Evolutionary conservation across 805 yeast species (phyloP).

Genomic region (Yamadazyma phyllophila): DNA sequence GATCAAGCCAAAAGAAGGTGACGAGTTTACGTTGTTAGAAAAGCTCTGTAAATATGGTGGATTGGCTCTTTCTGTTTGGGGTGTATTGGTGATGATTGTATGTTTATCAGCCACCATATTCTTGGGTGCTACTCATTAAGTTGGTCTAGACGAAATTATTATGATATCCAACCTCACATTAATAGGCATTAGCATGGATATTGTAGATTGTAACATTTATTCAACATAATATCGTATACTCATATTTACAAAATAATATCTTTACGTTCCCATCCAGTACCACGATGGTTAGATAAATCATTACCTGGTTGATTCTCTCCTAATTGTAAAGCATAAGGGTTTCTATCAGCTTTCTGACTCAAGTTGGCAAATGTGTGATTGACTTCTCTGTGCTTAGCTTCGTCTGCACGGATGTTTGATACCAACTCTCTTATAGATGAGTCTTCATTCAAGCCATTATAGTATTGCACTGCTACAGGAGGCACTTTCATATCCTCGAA

Average conservation of each 20-base stretch:
- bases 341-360: constrained; percentile 52
- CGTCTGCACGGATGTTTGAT: constrained; percentile 67
- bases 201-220: neutral
- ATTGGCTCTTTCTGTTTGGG: constrained; percentile 50
- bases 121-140: constrained; percentile 23
- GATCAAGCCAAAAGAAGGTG: constrained; percentile 37
- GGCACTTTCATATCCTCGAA: constrained; percentile 49
- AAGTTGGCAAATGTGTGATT: constrained; percentile 75
- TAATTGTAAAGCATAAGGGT: constrained; percentile 59
- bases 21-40: constrained; percentile 27
- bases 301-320: constrained; percentile 39
- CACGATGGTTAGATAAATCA: constrained; percentile 29
- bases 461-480: constrained; percentile 59
- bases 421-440: constrained; percentile 60
- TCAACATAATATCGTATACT: neutral
- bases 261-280: constrained; percentile 41
- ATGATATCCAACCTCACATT: no score
- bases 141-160: no score
- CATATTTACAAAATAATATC: constrained; percentile 29
- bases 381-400: constrained; percentile 76
- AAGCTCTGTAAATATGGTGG: constrained; percentile 37
- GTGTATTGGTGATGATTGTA: constrained; percentile 51
- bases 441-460: constrained; percentile 52
- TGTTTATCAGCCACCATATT: constrained; percentile 52
- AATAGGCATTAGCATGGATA: neutral